Base-by-base conservation (phyloP, 2,329 filamentous ascomycete genomes). In the Paracoccidioides brasiliensis region DNA sequence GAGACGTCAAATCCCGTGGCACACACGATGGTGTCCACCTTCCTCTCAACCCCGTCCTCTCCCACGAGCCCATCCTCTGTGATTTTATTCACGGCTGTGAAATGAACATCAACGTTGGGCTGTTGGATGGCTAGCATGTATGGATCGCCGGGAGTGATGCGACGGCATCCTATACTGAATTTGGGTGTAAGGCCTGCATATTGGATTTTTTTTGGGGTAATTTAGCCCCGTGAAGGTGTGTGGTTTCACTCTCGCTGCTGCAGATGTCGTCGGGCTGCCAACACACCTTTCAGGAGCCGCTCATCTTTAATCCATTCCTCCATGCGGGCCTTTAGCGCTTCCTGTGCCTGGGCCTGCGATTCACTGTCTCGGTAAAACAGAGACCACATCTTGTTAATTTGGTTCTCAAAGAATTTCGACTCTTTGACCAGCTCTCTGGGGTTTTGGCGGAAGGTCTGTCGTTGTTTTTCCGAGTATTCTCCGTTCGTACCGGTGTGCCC, bases 261-360 rank as follows among this genome's bases (percentile, higher is more conserved):
- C 9, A 53, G 51, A 50, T 12, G 32, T n/a, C 5, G 32, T n/a
- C 5, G 3, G 22, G 22, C 22, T 22, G 41, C 48, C 28, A 4
- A n/a, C 41, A 50, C 14, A 60, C 74, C 74, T 54, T 77, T 63
- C 3, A 78, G 62, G 30, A 79, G 66, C 9, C 76, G 66, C 57
- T 78, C 67, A 56, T 79, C 76, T 58, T 76, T 78, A 62, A 80
- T 76, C 53, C 70, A 72, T 57, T 78, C 74, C 10, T 66, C 69
- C 76, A 78, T 79, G 12, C 75, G 68, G 3, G 66, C 62, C 30
- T 62, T 62, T 56, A 77, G 74, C 4, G 69, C 44, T 45, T 70
- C 61, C 56, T 73, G 69, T 0, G 64, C 69, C 14, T 58, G 58
- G 10, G 68, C 68, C 57, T 79, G 77, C 6, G 54, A 63, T 55